Conservation (phyloP, 1,284 basidiomycete species). For the Moesziomyces aphidis region DNA sequence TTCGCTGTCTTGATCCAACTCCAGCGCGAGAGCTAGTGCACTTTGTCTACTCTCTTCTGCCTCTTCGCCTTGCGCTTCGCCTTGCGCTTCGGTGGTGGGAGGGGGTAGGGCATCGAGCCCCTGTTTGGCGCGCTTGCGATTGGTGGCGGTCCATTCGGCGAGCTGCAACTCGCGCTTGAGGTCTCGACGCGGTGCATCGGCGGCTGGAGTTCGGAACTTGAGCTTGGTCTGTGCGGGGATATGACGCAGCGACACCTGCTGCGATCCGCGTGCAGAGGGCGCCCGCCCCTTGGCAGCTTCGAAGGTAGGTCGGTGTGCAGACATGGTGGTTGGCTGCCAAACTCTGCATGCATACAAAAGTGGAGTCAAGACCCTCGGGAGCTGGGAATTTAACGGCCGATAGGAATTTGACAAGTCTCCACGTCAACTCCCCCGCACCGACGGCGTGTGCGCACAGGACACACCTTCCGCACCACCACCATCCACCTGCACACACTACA, state of each 20-base stretch:
- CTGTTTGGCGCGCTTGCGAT: constrained; percentile 26
- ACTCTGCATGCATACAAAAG: not conserved
- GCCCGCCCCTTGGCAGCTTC: constrained; percentile 55
- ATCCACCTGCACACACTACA: not conserved
- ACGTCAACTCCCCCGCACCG: constrained; percentile 11
- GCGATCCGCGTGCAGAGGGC: constrained; percentile 47
- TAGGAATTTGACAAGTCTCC: constrained; percentile 22
- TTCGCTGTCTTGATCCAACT: constrained; percentile 20
- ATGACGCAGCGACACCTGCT: constrained; percentile 21
- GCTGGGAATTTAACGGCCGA: constrained; percentile 13
- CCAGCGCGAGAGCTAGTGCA: constrained; percentile 11
- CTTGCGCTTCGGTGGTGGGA: constrained; percentile 4
- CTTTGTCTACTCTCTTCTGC: constrained; percentile 23
- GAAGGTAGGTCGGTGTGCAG: constrained; percentile 66
- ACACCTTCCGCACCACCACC: not conserved
- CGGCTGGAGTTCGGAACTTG: constrained; percentile 60
- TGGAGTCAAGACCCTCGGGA: constrained; percentile 4
- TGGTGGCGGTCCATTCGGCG: constrained; percentile 50
- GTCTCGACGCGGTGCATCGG: constrained; percentile 31
- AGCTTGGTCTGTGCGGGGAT: constrained; percentile 61
- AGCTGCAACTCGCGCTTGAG: constrained; percentile 57
- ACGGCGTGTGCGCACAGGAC: constrained; percentile 8
- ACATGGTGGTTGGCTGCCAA: constrained; percentile 32
- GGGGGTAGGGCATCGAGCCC: constrained; percentile 25
- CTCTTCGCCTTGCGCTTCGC: constrained; percentile 9